Base-by-base conservation (phyloP, 345 rosid species). In the Linum usitatissimum region DNA sequence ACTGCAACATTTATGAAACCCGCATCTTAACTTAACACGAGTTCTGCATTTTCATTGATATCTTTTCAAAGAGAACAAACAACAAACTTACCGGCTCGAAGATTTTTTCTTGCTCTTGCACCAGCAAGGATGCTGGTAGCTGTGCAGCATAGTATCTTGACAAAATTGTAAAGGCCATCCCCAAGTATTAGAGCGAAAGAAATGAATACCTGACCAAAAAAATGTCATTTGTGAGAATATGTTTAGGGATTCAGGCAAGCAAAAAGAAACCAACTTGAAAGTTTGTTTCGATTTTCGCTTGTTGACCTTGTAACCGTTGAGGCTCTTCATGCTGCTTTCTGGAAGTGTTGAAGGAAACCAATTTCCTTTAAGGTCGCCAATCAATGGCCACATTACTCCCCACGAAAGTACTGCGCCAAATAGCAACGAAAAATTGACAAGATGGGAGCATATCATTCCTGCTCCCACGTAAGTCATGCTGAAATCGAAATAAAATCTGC, bases 311-410 rank as follows among this genome's bases (percentile, higher is more conserved):
- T 88, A 91, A 59, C 98, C 95, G 71, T 79, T 82, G 67, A 91
- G 80, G 67, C 98, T 83, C 81, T 82, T 80, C 95, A 91, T 88
- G 70, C 96, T 88, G 75, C 83, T 80, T 78, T 81, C 69, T 17
- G 84, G 70, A 64, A 79, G 53, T 28, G 76, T 65, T 38, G 73
- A 75, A 28, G 87, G 80, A 56, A 73, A 93, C 97, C 99, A 93
- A 23, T 83, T 73, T 4, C 99, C 97, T 78, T 82, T 76, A 63
- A 75, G 91, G 57, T 67, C 72, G 0, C 71, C 68, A 21, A 93
- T 87, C 7, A 90, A 72, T 6, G 99, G 97, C 99, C 99, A 93
- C 97, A 86, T 93, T 15, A 93, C 65, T 68, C 91, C 97, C 96
- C 96, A 90, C 0, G 97, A 93, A 51, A 90, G 85, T 8, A 93